Base-by-base conservation (phyloP, 2,329 filamentous ascomycete genomes). In the Colletotrichum tofieldiae region DNA sequence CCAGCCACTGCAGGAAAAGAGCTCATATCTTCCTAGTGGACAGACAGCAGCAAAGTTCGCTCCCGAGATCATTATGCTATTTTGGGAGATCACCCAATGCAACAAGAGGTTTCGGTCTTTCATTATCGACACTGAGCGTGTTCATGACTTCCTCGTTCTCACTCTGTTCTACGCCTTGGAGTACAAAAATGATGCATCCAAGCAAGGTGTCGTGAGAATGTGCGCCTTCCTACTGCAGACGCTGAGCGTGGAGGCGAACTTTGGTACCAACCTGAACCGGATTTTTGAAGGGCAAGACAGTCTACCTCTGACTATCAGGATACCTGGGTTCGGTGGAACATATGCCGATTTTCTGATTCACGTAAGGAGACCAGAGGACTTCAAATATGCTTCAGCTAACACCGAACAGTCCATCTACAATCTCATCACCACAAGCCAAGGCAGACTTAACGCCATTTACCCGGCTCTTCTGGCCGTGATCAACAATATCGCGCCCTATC, bases 211-310 rank as follows among this genome's bases (percentile, higher is more conserved):
- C 1, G 94, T 98, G 35, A 90, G 96, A 67, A 98, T 98, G 95
- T 98, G 96, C 82, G 92, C 97, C n/a, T 98, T 99, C 81, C 88
- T 98, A 54, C 84, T 99, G 51, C 96, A 99, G 82, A 98, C 96
- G 0, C 85, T 99, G 78, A 98, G 96, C 78, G 95, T 97, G 2
- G 96, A 98, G 82, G 90, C 93, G 67, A 95, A 93, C 74, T 98
- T 98, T 82, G 96, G 95, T 39, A 90, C 93, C 78, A 96, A 94
- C 77, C 86, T 99, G 62, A 98, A 98, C 83, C 95, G 94, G 82
- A 88, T 86, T 20, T 98, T 99, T 76, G 92, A 95, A 74, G 93
- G 92, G 1, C 96, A 98, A 80, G 95, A 98, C 65, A 95, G 93
- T 6, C 85, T 99, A 20, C 96, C 96, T 16, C 82, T 89, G 20